phyloP scores from a whole-genome alignment of 108 stramenopile species.

The Cyclotella choctawhatcheeana region DNA sequence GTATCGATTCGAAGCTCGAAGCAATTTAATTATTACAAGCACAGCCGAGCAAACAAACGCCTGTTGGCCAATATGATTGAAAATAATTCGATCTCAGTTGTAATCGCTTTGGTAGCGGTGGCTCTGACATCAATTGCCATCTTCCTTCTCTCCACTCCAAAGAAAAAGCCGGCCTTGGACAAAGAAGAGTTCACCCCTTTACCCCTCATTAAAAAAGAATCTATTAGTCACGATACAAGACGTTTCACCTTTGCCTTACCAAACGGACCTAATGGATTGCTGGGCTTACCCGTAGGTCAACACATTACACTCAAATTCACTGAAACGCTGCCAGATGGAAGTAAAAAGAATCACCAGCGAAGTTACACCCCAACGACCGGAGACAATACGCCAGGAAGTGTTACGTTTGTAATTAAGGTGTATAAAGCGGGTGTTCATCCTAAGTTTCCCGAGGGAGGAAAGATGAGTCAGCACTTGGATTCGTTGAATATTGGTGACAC shows the following conservation, averaged over 20 bases:
- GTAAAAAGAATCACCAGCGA: slow-evolving; percentile 58
- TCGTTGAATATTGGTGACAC: slow-evolving; percentile 89
- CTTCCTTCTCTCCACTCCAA: slow-evolving; percentile 7
- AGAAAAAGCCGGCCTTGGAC: slow-evolving; percentile 44
- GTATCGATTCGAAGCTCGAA: too few relatives aligned
- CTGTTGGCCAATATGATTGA: not conserved
- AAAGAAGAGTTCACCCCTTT: slow-evolving; percentile 65
- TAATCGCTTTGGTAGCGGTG: slow-evolving; percentile 20
- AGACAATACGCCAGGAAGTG: slow-evolving; percentile 78
- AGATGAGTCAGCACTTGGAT: slow-evolving; percentile 97
- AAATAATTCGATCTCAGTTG: not conserved
- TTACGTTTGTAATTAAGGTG: slow-evolving; percentile 94
- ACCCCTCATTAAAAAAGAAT: slow-evolving; percentile 82
- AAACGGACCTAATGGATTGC: slow-evolving; percentile 52
- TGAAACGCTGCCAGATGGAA: slow-evolving; percentile 71
- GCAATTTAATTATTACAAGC: too few relatives aligned
- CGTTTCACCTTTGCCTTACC: slow-evolving; percentile 93
- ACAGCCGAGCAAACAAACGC: too few relatives aligned
- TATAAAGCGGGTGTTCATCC: slow-evolving; percentile 91
- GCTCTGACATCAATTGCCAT: slow-evolving; percentile 14
- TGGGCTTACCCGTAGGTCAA: slow-evolving; percentile 98
- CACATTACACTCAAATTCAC: slow-evolving; percentile 92
- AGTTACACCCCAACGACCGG: slow-evolving; percentile 93
- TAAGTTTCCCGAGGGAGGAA: slow-evolving; percentile 96
- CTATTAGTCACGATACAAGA: slow-evolving; percentile 91